Evolutionary conservation across 2,329 filamentous ascomycete species (phyloP).

Genomic region (Alternaria gaisen): DNA sequence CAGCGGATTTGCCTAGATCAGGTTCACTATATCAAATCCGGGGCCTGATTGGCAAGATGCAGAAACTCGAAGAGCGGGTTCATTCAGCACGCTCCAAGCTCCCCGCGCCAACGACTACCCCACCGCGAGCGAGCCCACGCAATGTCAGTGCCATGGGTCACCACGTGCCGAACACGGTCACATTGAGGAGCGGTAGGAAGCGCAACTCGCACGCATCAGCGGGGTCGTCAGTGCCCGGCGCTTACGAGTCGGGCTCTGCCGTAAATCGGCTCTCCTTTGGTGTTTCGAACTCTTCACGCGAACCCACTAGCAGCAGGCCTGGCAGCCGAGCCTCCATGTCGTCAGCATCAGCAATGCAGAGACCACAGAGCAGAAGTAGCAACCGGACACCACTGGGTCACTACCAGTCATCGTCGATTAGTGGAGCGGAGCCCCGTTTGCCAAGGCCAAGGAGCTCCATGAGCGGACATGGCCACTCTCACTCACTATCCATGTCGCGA

Average conservation of each 20-base stretch:
- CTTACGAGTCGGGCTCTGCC: conserved; percentile 38
- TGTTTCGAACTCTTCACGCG: conserved; percentile 41
- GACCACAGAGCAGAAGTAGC: conserved; percentile 71
- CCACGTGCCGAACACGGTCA: conserved; percentile 63
- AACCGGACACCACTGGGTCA: conserved; percentile 71
- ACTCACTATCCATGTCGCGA: conserved; percentile 42
- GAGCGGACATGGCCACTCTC: conserved; percentile 55
- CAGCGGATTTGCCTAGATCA: conserved; percentile 62
- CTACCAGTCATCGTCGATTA: conserved; percentile 59
- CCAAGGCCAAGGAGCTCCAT: conserved; percentile 75
- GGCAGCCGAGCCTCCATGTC: conserved; percentile 70
- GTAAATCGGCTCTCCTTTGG: conserved; percentile 63
- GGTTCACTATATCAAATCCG: conserved; percentile 91
- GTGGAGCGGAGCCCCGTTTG: conserved; percentile 52
- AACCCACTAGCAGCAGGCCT: conserved; percentile 65
- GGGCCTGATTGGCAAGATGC: conserved; percentile 94
- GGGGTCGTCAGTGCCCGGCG: conserved; percentile 45
- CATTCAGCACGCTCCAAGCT: conserved; percentile 91
- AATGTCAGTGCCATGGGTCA: conserved; percentile 60
- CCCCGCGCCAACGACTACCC: conserved; percentile 79
- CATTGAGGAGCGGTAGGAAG: conserved; percentile 72
- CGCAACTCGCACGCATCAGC: conserved; percentile 66
- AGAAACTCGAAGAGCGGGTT: conserved; percentile 91
- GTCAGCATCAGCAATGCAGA: conserved; percentile 33
- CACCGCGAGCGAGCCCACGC: conserved; percentile 82